Evolutionary conservation across 202 grass and related monocot genomes (phyloP).

Genomic region (Eragrostis tef): DNA sequence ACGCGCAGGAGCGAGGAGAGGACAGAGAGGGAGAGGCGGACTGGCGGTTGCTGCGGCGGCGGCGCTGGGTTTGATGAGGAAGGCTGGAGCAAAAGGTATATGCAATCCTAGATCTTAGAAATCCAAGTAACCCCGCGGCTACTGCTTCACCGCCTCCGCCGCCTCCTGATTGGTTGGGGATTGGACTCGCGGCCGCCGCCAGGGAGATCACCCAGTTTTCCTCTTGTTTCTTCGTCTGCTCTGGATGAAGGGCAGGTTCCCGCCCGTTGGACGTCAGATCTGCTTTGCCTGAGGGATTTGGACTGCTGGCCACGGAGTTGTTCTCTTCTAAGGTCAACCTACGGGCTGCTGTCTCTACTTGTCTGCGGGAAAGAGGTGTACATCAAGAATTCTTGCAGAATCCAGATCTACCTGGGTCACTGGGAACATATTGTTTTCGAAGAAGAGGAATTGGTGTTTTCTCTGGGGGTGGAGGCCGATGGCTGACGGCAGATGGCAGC

Average conservation of each 20-base stretch:
- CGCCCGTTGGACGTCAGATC: slow-evolving; percentile 45
- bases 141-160: slow-evolving; percentile 12
- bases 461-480: not conserved
- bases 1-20: slow-evolving; percentile 31
- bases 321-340: slow-evolving; percentile 42
- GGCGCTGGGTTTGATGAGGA: slow-evolving; percentile 47
- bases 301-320: slow-evolving; percentile 37
- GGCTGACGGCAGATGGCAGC: slow-evolving; percentile 26
- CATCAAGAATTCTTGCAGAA: slow-evolving; percentile 9
- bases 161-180: slow-evolving; percentile 21
- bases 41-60: not conserved
- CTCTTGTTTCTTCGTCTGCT: slow-evolving; percentile 23
- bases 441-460: slow-evolving; percentile 14
- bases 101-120: slow-evolving; percentile 74
- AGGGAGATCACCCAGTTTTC: slow-evolving; percentile 34
- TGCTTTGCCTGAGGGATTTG: slow-evolving; percentile 48
- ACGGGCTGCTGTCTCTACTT: slow-evolving; percentile 9
- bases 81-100: slow-evolving; percentile 71
- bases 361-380: slow-evolving; percentile 26
- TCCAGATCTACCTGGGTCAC: slow-evolving; percentile 42
- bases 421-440: slow-evolving; percentile 7
- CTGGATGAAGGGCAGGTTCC: slow-evolving; percentile 35
- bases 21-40: slow-evolving; percentile 8
- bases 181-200: slow-evolving; percentile 24
- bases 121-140: slow-evolving; percentile 52